Conservation (phyloP, 2,329 filamentous ascomycete genomes). For the Ascosphaera apis region DNA sequence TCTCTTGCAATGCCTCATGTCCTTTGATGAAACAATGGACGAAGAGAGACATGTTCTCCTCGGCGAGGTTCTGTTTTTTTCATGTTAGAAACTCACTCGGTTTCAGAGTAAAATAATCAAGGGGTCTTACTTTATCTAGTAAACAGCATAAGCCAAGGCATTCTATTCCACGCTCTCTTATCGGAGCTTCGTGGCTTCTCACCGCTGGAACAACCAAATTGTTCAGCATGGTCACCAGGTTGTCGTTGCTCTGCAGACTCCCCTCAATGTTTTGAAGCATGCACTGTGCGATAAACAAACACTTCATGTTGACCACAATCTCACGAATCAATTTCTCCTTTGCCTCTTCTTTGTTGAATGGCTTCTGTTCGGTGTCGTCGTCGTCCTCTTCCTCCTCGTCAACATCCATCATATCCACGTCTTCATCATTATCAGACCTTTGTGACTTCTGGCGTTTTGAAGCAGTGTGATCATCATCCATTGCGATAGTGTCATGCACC, state of each 20-base stretch:
- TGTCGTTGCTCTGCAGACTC: constrained; percentile 67
- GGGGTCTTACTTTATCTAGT: constrained; percentile 44
- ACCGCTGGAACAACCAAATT: constrained; percentile 91
- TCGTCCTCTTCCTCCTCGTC: constrained; percentile 40
- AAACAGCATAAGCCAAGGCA: constrained; percentile 82
- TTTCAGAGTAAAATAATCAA: constrained; percentile 1
- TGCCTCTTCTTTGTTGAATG: constrained; percentile 29
- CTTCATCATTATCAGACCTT: constrained; percentile 24
- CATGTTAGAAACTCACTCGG: constrained; percentile 2
- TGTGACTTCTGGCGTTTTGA: constrained; percentile 35
- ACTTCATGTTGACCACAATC: constrained; percentile 96
- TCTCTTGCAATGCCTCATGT: constrained; percentile 70
- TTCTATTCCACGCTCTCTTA: constrained; percentile 70
- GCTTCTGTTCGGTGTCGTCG: constrained; percentile 22
- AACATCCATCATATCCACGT: constrained; percentile 32
- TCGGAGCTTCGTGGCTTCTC: constrained; percentile 73
- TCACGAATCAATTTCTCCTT: constrained; percentile 54
- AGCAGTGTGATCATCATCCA: constrained; percentile 73
- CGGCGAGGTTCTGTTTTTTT: constrained; percentile 44
- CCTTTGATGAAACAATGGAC: constrained; percentile 92
- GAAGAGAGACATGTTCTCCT: constrained; percentile 80
- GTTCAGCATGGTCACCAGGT: constrained; percentile 94
- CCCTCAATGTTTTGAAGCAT: constrained; percentile 87
- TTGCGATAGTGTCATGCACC: constrained; percentile 72
- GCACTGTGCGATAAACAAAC: constrained; percentile 87